These are phyloP conservation scores for Emmonsiellopsis sp. DNA, from an alignment of 2,329 filamentous ascomycete species.

Conservation along the genomic window DNA sequence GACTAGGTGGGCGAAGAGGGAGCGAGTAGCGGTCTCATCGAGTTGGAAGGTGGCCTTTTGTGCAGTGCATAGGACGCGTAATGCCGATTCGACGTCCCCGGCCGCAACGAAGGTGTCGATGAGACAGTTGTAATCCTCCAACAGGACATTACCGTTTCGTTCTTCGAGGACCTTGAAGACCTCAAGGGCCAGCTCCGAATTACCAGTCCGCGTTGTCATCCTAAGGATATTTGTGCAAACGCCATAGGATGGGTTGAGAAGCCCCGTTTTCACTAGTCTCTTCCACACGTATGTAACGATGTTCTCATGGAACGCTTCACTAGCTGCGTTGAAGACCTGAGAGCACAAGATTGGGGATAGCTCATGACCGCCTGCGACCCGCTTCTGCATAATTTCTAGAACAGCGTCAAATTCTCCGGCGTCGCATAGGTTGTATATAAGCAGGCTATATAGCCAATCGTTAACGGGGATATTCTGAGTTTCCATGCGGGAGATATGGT, in stretches of 20 bases:
- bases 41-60: conserved; percentile 50
- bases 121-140: conserved; percentile 71
- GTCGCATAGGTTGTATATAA: conserved; percentile 63
- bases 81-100: conserved; percentile 54
- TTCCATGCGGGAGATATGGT: conserved; percentile 58
- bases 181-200: conserved; percentile 59
- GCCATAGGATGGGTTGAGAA: conserved; percentile 54
- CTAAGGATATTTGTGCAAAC: conserved; percentile 60
- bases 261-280: conserved; percentile 48
- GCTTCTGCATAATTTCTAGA: conserved; percentile 54
- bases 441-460: conserved; percentile 68
- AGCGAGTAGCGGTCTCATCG: conserved; percentile 51
- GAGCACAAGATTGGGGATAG: conserved; percentile 55
- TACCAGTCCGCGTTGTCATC: conserved; percentile 59
- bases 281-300: conserved; percentile 65
- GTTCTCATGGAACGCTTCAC: conserved; percentile 50
- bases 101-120: conserved; percentile 57
- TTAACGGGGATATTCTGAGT: conserved; percentile 47
- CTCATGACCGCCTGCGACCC: conserved; percentile 37
- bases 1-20: conserved; percentile 50
- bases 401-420: conserved; percentile 69
- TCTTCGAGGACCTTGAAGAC: conserved; percentile 58
- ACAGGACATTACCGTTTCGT: conserved; percentile 45
- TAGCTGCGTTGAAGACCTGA: conserved; percentile 67
- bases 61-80: conserved; percentile 68